Percentiles rank a stretch among this genome's conserved stretches.
phyloP scores from a whole-genome alignment of 169 alveolate species.

The Plasmodium gonderi region DNA sequence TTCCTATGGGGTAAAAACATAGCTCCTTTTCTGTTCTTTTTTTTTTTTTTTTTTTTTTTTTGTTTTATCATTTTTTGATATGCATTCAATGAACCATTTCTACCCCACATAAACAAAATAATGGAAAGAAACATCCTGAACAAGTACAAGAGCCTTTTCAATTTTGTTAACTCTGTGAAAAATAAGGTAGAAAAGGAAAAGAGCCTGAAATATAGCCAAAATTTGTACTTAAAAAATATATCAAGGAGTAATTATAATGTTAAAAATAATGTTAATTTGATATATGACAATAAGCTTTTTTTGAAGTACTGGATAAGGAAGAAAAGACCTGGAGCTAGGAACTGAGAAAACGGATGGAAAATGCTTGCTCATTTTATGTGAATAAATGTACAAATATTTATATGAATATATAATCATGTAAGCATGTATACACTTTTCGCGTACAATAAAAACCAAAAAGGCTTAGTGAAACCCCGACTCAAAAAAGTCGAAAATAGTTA shows the following conservation, averaged over 20 bases:
- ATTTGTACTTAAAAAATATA: conserved; percentile 36
- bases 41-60: neutral
- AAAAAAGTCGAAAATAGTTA: neutral
- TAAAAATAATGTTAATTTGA: conserved; percentile 21
- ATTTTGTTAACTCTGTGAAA: conserved; percentile 47
- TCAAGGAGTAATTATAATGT: conserved; percentile 71
- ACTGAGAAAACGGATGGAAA: neutral
- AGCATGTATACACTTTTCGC: neutral
- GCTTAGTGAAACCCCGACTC: neutral
- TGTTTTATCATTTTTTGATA: neutral
- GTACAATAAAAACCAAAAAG: neutral
- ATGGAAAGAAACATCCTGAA: conserved; percentile 65
- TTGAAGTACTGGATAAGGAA: conserved; percentile 67
- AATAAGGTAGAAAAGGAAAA: conserved; percentile 45
- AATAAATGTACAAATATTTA: neutral
- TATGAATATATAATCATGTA: neutral
- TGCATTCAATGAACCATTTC: neutral
- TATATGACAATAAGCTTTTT: conserved; percentile 71
- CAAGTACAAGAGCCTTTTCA: conserved; percentile 45
- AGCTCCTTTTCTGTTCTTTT: neutral
- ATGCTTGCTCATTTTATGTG: neutral
- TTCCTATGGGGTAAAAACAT: neutral
- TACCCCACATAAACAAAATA: neutral
- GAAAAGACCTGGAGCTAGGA: conserved; percentile 73
- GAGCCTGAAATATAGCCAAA: conserved; percentile 14